Conservation (phyloP, 2,329 filamentous ascomycete species). For the Nigrospora oryzae region DNA sequence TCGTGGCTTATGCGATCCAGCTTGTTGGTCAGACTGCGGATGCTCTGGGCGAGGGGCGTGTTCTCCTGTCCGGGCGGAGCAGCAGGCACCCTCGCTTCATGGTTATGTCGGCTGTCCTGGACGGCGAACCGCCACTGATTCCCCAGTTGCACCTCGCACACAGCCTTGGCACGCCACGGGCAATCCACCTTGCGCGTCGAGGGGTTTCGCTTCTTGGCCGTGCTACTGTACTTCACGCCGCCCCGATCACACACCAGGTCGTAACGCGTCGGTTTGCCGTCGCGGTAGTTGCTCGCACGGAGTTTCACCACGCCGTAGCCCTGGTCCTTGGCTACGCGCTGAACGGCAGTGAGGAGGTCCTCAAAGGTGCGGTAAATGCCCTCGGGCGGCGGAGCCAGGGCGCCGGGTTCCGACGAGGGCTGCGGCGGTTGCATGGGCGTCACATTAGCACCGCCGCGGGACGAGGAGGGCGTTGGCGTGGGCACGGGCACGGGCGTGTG, state of each 20-base stretch:
- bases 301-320: constrained; percentile 56
- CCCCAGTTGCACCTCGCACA: constrained; percentile 53
- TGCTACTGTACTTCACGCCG: constrained; percentile 57
- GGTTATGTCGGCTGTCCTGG: constrained; percentile 52
- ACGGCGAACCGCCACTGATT: constrained; percentile 59
- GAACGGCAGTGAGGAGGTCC: constrained; percentile 48
- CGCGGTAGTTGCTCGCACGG: constrained; percentile 54
- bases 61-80: constrained; percentile 48
- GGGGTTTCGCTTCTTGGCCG: constrained; percentile 55
- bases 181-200: constrained; percentile 58
- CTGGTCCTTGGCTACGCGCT: constrained; percentile 52
- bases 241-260: constrained; percentile 56
- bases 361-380: constrained; percentile 53
- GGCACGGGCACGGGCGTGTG: constrained; percentile 7
- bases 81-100: constrained; percentile 48
- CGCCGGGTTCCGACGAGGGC: constrained; percentile 13
- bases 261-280: constrained; percentile 53
- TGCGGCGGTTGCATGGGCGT: neutral
- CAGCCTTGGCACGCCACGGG: constrained; percentile 54
- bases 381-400: constrained; percentile 47
- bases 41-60: constrained; percentile 47
- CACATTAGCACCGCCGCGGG: neutral
- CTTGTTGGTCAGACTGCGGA: constrained; percentile 51
- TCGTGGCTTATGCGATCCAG: constrained; percentile 51
- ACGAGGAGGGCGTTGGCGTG: constrained; percentile 5